phyloP scores from a whole-genome alignment of 2,329 filamentous ascomycete species.

The Beauveria caledonica region DNA sequence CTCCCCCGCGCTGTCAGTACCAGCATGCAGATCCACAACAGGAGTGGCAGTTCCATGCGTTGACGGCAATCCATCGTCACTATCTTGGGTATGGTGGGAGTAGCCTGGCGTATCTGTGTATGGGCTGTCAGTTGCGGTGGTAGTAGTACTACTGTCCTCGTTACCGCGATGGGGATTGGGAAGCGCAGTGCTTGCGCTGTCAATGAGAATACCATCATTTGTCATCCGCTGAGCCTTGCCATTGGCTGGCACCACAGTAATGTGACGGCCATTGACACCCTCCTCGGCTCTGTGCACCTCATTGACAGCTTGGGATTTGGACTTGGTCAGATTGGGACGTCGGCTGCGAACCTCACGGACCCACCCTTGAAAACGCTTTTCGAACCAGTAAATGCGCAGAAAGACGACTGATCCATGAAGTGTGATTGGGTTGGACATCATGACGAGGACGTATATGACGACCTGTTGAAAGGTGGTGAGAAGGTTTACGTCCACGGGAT shows the following conservation, averaged over 20 bases:
- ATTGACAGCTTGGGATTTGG: conserved; percentile 42
- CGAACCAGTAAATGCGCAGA: conserved; percentile 93
- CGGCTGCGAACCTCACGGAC: conserved; percentile 62
- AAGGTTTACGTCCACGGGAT: conserved; percentile 63
- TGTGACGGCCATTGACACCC: conserved; percentile 58
- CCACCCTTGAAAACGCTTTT: conserved; percentile 85
- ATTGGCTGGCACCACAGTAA: conserved; percentile 55
- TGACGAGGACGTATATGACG: conserved; percentile 61
- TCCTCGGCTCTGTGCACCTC: conserved; percentile 45
- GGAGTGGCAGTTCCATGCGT: conserved; percentile 1
- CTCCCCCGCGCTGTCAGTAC: neutral
- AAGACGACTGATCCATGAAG: conserved; percentile 85
- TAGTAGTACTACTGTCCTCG: conserved; percentile 15
- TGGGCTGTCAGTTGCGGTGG: neutral
- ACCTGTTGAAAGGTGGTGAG: conserved; percentile 67
- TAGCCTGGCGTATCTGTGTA: neutral
- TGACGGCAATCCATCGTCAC: conserved; percentile 4
- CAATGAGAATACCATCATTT: conserved; percentile 51
- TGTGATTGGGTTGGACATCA: conserved; percentile 74
- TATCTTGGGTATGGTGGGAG: neutral
- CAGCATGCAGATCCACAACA: neutral
- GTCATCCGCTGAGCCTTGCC: conserved; percentile 48
- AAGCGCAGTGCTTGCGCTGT: conserved; percentile 23
- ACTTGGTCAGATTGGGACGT: conserved; percentile 55
- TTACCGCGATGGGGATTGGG: conserved; percentile 27